These are phyloP conservation scores for Ceratocystis eucalypticola DNA, from an alignment of 2,329 filamentous ascomycete genomes.

Conservation along the genomic window DNA sequence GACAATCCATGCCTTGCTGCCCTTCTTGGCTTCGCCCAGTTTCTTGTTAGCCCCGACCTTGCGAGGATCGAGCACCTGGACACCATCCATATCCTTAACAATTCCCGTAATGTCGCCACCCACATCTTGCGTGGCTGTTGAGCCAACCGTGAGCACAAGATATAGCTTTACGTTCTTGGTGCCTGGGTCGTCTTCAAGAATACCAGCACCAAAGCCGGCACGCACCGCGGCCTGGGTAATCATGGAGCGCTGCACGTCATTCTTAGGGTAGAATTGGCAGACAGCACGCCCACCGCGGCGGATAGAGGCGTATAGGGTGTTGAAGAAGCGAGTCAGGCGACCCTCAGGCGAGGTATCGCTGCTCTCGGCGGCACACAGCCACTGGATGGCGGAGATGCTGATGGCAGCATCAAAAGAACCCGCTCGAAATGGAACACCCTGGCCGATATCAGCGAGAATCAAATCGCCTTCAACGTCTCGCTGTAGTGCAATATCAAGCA, in stretches of 20 bases:
- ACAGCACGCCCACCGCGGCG: constrained; percentile 77
- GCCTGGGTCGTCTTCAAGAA: constrained; percentile 87
- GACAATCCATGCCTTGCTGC: constrained; percentile 70
- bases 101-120: constrained; percentile 80
- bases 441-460: constrained; percentile 87
- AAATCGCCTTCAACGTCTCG: constrained; percentile 86
- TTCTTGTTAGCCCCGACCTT: constrained; percentile 27
- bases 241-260: constrained; percentile 81
- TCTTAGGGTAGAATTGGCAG: constrained; percentile 97
- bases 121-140: constrained; percentile 32
- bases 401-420: constrained; percentile 92
- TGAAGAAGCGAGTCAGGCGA: constrained; percentile 74
- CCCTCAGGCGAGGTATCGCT: constrained; percentile 71
- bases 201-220: constrained; percentile 87
- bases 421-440: constrained; percentile 84
- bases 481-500: constrained; percentile 90
- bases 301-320: constrained; percentile 74
- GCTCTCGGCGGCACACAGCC: constrained; percentile 91
- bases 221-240: constrained; percentile 81
- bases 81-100: constrained; percentile 75
- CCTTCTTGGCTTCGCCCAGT: constrained; percentile 55
- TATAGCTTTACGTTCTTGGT: constrained; percentile 98
- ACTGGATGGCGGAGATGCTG: constrained; percentile 91
- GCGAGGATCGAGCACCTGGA: constrained; percentile 64
- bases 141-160: constrained; percentile 80